phyloP scores from a whole-genome alignment of 1,139 yeast species.

The Taiozyma onychis region DNA sequence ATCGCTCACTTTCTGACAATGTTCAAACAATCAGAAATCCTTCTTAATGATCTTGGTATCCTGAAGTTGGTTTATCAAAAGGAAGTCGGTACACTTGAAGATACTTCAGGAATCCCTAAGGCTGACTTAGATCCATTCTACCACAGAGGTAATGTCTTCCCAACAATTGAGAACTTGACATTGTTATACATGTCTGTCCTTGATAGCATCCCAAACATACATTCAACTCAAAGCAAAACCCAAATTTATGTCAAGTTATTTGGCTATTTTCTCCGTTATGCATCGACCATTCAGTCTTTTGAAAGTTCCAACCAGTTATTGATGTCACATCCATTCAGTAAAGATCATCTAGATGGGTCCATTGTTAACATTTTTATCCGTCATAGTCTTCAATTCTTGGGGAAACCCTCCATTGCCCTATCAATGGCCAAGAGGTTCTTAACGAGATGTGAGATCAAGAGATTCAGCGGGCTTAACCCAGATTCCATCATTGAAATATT shows the following conservation, averaged over 20 bases:
- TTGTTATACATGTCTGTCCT: slow-evolving; percentile 15
- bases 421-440: slow-evolving; percentile 10
- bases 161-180: slow-evolving; percentile 12
- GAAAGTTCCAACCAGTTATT: neutral
- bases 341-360: slow-evolving; percentile 11
- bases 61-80: slow-evolving; percentile 10
- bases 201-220: slow-evolving; percentile 5
- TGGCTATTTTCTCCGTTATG: slow-evolving; percentile 4
- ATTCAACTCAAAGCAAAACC: slow-evolving; percentile 2
- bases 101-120: slow-evolving; percentile 2
- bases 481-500: slow-evolving; percentile 11
- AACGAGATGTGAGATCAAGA: slow-evolving; percentile 1
- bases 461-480: slow-evolving; percentile 12
- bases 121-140: slow-evolving; percentile 15
- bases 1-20: slow-evolving; percentile 18
- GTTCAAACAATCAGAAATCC: slow-evolving; percentile 8
- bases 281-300: neutral
- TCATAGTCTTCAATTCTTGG: slow-evolving; percentile 4
- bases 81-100: neutral
- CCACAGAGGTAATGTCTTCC: slow-evolving; percentile 1
- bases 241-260: slow-evolving; percentile 5
- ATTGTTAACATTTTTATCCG: slow-evolving; percentile 14
- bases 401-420: slow-evolving; percentile 13
- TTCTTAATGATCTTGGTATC: slow-evolving; percentile 15
- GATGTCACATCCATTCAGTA: slow-evolving; percentile 8